Percentiles rank a stretch among this genome's conserved stretches.
Conservation (phyloP, 176 grass and related monocot genomes). For the Carex parvula region DNA sequence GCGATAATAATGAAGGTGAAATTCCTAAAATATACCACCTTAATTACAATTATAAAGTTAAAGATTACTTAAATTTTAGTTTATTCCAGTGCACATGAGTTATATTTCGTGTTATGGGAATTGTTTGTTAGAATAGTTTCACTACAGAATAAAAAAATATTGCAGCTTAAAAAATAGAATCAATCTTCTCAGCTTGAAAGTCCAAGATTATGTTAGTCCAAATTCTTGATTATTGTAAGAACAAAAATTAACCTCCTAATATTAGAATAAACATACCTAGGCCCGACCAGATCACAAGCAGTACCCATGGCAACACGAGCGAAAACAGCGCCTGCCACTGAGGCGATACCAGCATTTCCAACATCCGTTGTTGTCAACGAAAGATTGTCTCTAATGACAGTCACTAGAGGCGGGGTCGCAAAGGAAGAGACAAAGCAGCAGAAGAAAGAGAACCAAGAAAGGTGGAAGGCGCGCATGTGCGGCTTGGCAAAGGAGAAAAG, state of each 20-base stretch:
- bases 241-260: neutral
- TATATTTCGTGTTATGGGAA: neutral
- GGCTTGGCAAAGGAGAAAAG: conserved; percentile 67
- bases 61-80: neutral
- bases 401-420: conserved; percentile 74
- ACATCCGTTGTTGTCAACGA: conserved; percentile 69
- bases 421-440: conserved; percentile 94
- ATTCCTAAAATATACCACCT: no score
- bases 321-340: conserved; percentile 84
- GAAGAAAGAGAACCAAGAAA: conserved; percentile 99
- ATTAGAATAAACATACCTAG: conserved; percentile 11
- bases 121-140: neutral
- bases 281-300: conserved; percentile 79
- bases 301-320: conserved; percentile 91
- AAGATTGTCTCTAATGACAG: conserved; percentile 80
- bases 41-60: no score
- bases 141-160: neutral
- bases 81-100: neutral
- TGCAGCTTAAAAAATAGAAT: neutral
- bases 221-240: neutral
- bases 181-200: neutral
- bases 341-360: conserved; percentile 91
- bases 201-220: neutral
- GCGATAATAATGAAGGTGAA: neutral
- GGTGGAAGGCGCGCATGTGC: conserved; percentile 92